Evolutionary conservation across 495 filamentous ascomycete genomes (phyloP).

Genomic region (Xylaria curta): DNA sequence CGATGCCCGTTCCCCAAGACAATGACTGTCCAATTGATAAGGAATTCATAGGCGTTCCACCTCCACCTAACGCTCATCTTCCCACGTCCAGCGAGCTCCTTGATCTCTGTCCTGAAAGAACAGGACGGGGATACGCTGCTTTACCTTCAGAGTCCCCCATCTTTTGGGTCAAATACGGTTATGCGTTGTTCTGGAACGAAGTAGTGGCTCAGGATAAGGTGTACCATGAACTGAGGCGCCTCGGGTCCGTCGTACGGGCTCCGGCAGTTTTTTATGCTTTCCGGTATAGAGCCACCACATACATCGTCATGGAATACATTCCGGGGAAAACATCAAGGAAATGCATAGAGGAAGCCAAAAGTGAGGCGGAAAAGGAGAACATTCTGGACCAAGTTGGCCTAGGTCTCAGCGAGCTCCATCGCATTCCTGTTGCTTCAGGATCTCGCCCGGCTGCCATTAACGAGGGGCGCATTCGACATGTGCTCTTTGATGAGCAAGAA

Average conservation of each 20-base stretch:
- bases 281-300: not conserved
- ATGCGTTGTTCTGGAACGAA: not conserved
- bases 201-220: not conserved
- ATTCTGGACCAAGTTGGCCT: not conserved
- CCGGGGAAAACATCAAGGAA: not conserved
- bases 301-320: constrained; percentile 12
- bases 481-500: constrained; percentile 4
- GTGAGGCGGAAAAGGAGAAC: not conserved
- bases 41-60: not conserved
- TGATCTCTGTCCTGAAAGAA: not conserved
- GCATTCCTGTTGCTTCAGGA: not conserved
- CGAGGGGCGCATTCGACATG: not conserved
- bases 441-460: constrained; percentile 7
- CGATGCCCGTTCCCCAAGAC: not conserved
- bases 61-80: not conserved
- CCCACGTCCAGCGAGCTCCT: not conserved
- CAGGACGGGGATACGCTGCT: not conserved
- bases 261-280: constrained; percentile 9
- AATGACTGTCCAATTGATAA: not conserved
- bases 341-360: not conserved
- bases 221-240: not conserved
- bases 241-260: not conserved
- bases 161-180: constrained; percentile 8
- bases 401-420: constrained; percentile 6
- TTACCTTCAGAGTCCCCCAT: not conserved